phyloP scores from a whole-genome alignment of 2,329 filamentous ascomycete species.

The Colletotrichum sojae region DNA sequence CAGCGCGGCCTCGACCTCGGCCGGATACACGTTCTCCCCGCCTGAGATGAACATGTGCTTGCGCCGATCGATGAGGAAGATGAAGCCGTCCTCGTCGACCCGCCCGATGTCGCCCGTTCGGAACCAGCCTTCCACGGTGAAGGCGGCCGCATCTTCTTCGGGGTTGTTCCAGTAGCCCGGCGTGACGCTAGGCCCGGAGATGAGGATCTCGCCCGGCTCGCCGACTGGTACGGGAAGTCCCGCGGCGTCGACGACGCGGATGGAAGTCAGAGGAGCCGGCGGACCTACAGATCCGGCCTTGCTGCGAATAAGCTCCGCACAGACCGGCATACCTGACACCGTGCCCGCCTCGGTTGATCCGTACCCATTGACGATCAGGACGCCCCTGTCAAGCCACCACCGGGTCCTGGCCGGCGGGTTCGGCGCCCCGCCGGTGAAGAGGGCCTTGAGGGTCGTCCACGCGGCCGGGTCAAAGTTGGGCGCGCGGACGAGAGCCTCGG shows the following conservation, averaged over 20 bases:
- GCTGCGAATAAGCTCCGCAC: slow-evolving; percentile 5
- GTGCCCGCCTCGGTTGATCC: slow-evolving; percentile 35
- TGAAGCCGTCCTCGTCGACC: slow-evolving; percentile 24
- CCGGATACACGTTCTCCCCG: slow-evolving; percentile 37
- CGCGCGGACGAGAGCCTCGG: slow-evolving; percentile 29
- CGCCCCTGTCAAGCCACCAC: slow-evolving; percentile 33
- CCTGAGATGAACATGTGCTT: slow-evolving; percentile 40
- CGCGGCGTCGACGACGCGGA: slow-evolving; percentile 29
- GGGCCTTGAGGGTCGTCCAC: slow-evolving; percentile 30
- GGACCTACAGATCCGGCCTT: slow-evolving; percentile 36
- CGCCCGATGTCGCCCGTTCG: slow-evolving; percentile 39
- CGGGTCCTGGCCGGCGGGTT: slow-evolving; percentile 30
- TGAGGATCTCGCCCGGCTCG: slow-evolving; percentile 27
- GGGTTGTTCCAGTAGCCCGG: slow-evolving; percentile 33
- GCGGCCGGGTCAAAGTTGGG: slow-evolving; percentile 17
- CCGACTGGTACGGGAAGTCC: slow-evolving; percentile 19
- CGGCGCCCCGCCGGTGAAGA: slow-evolving; percentile 33
- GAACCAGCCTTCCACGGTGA: slow-evolving; percentile 38
- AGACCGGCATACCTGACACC: slow-evolving; percentile 30
- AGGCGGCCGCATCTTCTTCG: slow-evolving; percentile 22
- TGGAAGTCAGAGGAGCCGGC: slow-evolving; percentile 28
- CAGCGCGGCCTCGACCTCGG: slow-evolving; percentile 29
- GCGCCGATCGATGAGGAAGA: slow-evolving; percentile 29
- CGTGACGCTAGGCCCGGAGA: slow-evolving; percentile 28
- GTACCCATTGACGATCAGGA: slow-evolving; percentile 33